Evolutionary conservation across 768 basidiomycete species (phyloP).

Genomic region (Lactarius hatsudake): DNA sequence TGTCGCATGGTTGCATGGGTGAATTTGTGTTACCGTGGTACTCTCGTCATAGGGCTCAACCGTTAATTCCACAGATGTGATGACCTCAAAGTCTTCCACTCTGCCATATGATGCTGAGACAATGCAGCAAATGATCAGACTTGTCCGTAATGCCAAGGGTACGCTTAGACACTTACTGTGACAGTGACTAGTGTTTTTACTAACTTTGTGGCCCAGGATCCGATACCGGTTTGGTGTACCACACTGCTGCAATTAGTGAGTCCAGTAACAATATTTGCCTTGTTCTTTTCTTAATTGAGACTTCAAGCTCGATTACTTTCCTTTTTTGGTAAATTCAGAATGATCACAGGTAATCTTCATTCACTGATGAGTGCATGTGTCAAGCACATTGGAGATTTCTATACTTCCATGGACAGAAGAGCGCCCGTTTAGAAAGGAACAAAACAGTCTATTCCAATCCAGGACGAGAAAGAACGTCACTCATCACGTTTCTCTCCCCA

Average conservation of each 20-base stretch:
- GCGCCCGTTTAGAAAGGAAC: conserved; percentile 17
- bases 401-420: conserved; percentile 23
- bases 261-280: neutral
- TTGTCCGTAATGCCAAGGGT: conserved; percentile 19
- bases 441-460: conserved; percentile 9
- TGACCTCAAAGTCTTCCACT: conserved; percentile 23
- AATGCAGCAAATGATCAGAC: conserved; percentile 14
- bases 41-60: neutral
- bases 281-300: neutral
- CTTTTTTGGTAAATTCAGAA: conserved; percentile 19
- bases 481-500: conserved; percentile 22
- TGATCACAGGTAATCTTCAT: neutral
- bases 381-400: conserved; percentile 25
- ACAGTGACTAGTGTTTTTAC: neutral
- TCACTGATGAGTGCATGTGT: neutral
- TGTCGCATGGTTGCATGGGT: conserved; percentile 42
- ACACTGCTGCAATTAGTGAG: conserved; percentile 17
- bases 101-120: conserved; percentile 14
- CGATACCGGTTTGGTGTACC: neutral
- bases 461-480: conserved; percentile 1
- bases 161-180: neutral
- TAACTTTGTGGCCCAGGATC: conserved; percentile 5
- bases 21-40: neutral
- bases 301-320: conserved; percentile 20
- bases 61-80: conserved; percentile 6